Evolutionary conservation across 768 basidiomycete genomes (phyloP), one percentile per base, ranked within the genome.

Genomic region (Fomitopsis pulvina): DNA sequence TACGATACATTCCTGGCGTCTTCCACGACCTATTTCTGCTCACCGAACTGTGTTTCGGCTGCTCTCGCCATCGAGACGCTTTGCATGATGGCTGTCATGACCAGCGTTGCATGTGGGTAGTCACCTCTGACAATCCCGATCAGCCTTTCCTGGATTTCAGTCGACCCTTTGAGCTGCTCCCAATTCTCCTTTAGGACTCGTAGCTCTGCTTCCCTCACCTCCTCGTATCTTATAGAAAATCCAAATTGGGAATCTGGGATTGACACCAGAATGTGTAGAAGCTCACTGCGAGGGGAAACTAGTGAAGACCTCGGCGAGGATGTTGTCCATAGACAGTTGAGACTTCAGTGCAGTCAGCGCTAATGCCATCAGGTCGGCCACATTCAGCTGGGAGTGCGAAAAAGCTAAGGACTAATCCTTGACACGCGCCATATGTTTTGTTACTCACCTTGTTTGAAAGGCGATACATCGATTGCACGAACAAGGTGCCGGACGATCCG

Each of bases 401-500:
- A 39, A 8, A 11, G 5, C 26, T 7, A 24, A 34, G 20, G 25
- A 6, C 20, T 9, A 14, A 1, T 26, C 29, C 11, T n/a, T 14
- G 21, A n/a, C 16, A 27, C 10, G 25, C 30, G 29, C 7, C 5
- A 34, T 18, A 22, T 25, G 45, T 29, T 40, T 10, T n/a, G 3
- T 5, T 20, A 47, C 41, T 27, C n/a, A 60, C 62, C 47, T 43
- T 52, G 40, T 61, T 47, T 1, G 62, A 58, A 14, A 63, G 48
- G 14, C 54, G 54, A 37, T 63, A 63, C 53, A 63, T 58, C 7
- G 60, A 61, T 61, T 63, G 2, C 61, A 57, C 0, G 63, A 64
- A 39, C 57, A 59, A 3, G 50, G 38, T 2, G 52, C 57, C 4
- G 50, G 44, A 21, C 38, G 6, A 24, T 21, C 27, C 18, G 30